phyloP scores from a whole-genome alignment of 164 flowering plant species.

The Sextonia rubra region DNA sequence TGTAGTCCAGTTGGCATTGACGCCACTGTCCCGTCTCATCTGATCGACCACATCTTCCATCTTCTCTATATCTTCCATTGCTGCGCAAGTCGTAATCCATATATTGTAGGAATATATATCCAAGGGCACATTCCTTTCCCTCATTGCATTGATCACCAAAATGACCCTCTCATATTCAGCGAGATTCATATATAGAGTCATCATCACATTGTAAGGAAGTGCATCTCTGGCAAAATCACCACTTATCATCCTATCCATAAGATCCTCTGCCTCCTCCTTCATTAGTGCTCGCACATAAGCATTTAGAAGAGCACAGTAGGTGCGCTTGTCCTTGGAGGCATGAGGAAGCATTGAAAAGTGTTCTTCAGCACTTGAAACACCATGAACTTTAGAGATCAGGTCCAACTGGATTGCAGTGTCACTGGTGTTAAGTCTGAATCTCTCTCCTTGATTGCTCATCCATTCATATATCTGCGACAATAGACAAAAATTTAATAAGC shows the following conservation, averaged over 20 bases:
- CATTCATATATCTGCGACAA: slow-evolving; percentile 76
- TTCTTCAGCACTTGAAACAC: slow-evolving; percentile 64
- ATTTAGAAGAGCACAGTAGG: slow-evolving; percentile 75
- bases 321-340: slow-evolving; percentile 50
- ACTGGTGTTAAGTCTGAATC: slow-evolving; percentile 54
- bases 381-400: slow-evolving; percentile 69
- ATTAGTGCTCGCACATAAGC: slow-evolving; percentile 53
- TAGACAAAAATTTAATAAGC: background rate
- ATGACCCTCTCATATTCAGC: slow-evolving; percentile 62
- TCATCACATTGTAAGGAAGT: slow-evolving; percentile 84
- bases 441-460: slow-evolving; percentile 62
- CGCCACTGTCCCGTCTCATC: slow-evolving; percentile 49
- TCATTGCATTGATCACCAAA: slow-evolving; percentile 60
- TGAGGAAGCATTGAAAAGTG: slow-evolving; percentile 53
- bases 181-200: slow-evolving; percentile 84
- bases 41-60: slow-evolving; percentile 69
- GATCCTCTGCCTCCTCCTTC: slow-evolving; percentile 48
- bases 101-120: slow-evolving; percentile 86
- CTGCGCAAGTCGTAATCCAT: slow-evolving; percentile 71
- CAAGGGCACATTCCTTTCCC: slow-evolving; percentile 41
- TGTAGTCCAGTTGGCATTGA: slow-evolving; percentile 81
- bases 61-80: slow-evolving; percentile 51
- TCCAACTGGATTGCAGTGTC: slow-evolving; percentile 89
- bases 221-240: slow-evolving; percentile 46
- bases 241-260: slow-evolving; percentile 39